Percentiles rank a stretch among this genome's conserved stretches.
These are phyloP conservation scores for Coemansia sp. DNA, from an alignment of 192 early-diverging fungal species.

Conservation along the genomic window DNA sequence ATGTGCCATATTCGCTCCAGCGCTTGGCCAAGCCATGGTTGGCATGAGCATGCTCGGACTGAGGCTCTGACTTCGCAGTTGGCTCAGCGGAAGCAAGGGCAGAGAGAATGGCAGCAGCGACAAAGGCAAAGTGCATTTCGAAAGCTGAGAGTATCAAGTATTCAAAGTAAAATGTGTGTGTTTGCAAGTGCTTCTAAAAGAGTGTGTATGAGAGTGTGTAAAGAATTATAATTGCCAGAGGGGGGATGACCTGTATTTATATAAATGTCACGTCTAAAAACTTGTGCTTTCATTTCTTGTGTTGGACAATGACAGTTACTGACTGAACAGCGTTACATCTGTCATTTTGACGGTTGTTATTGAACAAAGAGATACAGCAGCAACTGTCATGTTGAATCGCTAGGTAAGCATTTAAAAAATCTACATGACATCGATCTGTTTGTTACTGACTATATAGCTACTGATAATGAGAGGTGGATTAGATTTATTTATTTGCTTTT, in stretches of 20 bases:
- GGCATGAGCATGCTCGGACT: background rate
- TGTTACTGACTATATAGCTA: too few species aligned
- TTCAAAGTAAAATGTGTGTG: background rate
- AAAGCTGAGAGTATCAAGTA: background rate
- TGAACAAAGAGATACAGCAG: background rate
- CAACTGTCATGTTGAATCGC: background rate
- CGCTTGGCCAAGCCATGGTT: background rate
- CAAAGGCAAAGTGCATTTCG: background rate
- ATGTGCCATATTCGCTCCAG: background rate
- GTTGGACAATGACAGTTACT: background rate
- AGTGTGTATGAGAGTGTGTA: background rate
- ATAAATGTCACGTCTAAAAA: background rate
- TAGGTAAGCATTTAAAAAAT: background rate
- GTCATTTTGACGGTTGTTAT: background rate
- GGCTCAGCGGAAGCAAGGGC: constrained; percentile 3
- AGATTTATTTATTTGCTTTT: too few species aligned
- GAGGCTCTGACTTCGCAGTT: background rate
- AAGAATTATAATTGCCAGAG: background rate
- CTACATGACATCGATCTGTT: too few species aligned
- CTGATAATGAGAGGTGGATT: too few species aligned
- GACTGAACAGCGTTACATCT: background rate
- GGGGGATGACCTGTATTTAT: background rate
- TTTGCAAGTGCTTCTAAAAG: background rate
- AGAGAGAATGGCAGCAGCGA: background rate
- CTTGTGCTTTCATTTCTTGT: background rate